phyloP scores from a whole-genome alignment of 306 rosid species.

The Acacia acuminata region DNA sequence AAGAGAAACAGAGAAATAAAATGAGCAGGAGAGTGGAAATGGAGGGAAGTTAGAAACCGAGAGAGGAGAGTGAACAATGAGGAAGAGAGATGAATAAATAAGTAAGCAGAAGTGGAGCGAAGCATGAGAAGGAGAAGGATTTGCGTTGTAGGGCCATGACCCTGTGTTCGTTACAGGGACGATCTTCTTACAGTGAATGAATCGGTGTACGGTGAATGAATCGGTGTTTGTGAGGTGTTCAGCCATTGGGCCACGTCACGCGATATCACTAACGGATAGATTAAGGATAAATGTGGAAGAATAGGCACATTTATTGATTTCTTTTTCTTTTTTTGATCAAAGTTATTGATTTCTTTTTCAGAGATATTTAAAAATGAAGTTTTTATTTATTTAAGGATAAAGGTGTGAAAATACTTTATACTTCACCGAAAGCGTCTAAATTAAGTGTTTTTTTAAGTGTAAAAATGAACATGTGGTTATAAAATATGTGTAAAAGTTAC shows the following conservation, averaged over 20 bases:
- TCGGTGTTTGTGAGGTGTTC: background rate
- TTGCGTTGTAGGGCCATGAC: background rate
- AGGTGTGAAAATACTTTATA: no score
- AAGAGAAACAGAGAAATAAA: background rate
- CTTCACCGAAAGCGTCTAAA: no score
- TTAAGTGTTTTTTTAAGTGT: no score
- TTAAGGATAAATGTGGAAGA: slow-evolving; percentile 17
- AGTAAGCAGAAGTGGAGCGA: slow-evolving; percentile 8
- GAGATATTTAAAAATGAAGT: background rate
- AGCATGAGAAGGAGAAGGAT: background rate
- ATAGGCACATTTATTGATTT: background rate
- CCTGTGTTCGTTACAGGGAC: background rate
- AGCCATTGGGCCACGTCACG: slow-evolving; percentile 79
- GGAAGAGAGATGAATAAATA: slow-evolving; percentile 10
- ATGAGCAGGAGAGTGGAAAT: background rate
- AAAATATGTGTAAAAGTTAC: no score
- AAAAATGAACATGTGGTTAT: no score
- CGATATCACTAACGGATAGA: slow-evolving; percentile 64
- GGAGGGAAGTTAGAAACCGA: background rate
- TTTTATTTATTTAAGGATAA: no score
- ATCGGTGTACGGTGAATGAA: background rate
- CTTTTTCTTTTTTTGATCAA: background rate
- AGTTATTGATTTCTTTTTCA: background rate
- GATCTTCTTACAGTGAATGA: background rate
- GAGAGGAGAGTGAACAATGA: slow-evolving; percentile 8